Conservation (phyloP, 352 stramenopile species). For the Pelagophyceae sp. region DNA sequence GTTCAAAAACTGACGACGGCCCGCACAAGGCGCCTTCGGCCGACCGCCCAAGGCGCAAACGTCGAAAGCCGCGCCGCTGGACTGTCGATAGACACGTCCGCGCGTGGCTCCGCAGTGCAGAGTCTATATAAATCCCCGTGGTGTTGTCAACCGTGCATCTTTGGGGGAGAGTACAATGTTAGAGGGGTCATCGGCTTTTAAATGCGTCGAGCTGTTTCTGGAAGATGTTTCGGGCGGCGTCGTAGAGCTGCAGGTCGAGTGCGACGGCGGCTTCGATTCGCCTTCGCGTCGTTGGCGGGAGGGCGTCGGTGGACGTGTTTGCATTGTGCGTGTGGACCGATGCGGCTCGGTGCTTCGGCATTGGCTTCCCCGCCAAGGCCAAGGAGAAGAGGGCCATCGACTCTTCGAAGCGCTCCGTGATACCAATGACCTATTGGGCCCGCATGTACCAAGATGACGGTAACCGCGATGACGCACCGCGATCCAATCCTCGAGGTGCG, state of each 20-base stretch:
- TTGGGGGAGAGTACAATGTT: too few relatives aligned
- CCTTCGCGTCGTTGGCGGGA: background rate
- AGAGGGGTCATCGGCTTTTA: too few relatives aligned
- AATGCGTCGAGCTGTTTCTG: slow-evolving; percentile 4
- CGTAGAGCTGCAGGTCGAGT: background rate
- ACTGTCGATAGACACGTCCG: too few relatives aligned
- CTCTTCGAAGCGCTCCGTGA: slow-evolving; percentile 13
- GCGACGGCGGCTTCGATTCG: background rate
- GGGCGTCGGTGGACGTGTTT: background rate
- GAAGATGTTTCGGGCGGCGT: background rate
- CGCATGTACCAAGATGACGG: too few relatives aligned
- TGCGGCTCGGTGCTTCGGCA: background rate
- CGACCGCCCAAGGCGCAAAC: too few relatives aligned
- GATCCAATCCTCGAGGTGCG: slow-evolving; percentile 7
- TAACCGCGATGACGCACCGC: too few relatives aligned
- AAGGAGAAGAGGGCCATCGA: slow-evolving; percentile 14
- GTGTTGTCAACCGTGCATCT: too few relatives aligned
- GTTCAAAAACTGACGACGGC: slow-evolving; percentile 54
- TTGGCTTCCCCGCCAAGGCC: background rate
- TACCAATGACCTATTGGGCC: too few relatives aligned
- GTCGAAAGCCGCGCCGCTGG: too few relatives aligned
- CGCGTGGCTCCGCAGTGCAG: too few relatives aligned
- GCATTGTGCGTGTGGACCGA: slow-evolving; percentile 13
- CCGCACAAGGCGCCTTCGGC: too few relatives aligned
- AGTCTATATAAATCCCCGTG: too few relatives aligned